These are phyloP conservation scores for Camelina laxa DNA, from an alignment of 345 rosid genomes.

Conservation along the genomic window DNA sequence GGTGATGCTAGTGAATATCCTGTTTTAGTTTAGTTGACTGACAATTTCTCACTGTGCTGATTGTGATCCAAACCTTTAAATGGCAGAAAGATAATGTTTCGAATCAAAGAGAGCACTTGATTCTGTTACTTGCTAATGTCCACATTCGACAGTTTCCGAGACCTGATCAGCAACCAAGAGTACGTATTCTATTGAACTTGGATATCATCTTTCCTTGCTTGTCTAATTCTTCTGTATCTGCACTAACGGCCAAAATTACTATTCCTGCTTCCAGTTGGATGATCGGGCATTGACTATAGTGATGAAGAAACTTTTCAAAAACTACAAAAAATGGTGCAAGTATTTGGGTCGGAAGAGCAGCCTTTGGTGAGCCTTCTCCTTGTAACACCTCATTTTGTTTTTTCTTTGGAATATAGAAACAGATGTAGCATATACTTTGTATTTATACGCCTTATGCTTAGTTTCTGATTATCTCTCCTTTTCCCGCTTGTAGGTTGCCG, in stretches of 20 bases:
- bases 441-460: conserved; percentile 12
- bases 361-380: conserved; percentile 56
- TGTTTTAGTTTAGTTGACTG: conserved; percentile 9
- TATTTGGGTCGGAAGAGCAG: conserved; percentile 70
- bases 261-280: conserved; percentile 51
- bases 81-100: conserved; percentile 62
- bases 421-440: neutral
- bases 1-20: conserved; percentile 42
- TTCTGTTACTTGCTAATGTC: conserved; percentile 64
- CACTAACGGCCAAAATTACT: neutral
- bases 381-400: neutral
- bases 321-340: conserved; percentile 75
- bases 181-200: conserved; percentile 33
- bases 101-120: conserved; percentile 72
- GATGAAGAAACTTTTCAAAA: conserved; percentile 65
- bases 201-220: conserved; percentile 11
- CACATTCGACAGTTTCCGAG: conserved; percentile 60
- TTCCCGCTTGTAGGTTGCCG: conserved; percentile 62
- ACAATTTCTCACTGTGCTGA: conserved; percentile 2
- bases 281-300: conserved; percentile 61
- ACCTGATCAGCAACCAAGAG: conserved; percentile 62
- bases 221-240: conserved; percentile 19
- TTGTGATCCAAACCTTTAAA: conserved; percentile 14
- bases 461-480: conserved; percentile 1
- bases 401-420: neutral